Conservation (phyloP, 164 flowering plant species). For the Dillenia turbinata region DNA sequence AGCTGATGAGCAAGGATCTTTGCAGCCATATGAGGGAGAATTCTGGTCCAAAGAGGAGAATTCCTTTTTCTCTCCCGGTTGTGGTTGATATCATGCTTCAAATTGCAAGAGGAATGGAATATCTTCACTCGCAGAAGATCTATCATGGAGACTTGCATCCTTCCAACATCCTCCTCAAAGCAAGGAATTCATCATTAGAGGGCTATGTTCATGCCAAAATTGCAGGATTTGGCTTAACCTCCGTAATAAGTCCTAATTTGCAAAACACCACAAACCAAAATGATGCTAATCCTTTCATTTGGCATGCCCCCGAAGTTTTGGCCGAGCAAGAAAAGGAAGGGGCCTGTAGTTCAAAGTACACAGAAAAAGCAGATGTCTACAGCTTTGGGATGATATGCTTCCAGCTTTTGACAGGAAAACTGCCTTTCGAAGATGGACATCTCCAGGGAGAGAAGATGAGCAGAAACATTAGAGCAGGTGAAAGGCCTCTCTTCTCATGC, state of each 20-base stretch:
- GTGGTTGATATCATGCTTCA: constrained; percentile 83
- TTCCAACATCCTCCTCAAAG: constrained; percentile 48
- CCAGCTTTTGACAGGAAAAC: constrained; percentile 81
- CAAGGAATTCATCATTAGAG: constrained; percentile 41
- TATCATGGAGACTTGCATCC: constrained; percentile 79
- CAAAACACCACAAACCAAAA: constrained; percentile 21
- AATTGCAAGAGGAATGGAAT: constrained; percentile 93
- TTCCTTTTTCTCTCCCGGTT: constrained; percentile 61
- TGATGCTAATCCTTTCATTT: constrained; percentile 38
- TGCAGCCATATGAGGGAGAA: constrained; percentile 48
- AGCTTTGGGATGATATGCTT: constrained; percentile 93
- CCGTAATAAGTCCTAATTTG: constrained; percentile 18
- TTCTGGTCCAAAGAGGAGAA: constrained; percentile 41
- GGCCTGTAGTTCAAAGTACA: constrained; percentile 23
- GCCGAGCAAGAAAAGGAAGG: constrained; percentile 48
- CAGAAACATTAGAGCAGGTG: constrained; percentile 75
- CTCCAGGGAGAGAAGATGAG: constrained; percentile 90
- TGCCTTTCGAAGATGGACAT: constrained; percentile 83
- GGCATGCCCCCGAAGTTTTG: constrained; percentile 91
- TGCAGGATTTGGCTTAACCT: constrained; percentile 58
- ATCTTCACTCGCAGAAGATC: constrained; percentile 62
- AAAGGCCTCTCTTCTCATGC: constrained; percentile 83
- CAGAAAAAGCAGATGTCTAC: constrained; percentile 86
- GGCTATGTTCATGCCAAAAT: constrained; percentile 63
- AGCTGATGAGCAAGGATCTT: constrained; percentile 67